A percentile compares a stretch with the other conserved stretches of the same genome.
These are phyloP conservation scores for Fusarium lateritium DNA, from an alignment of 2,329 filamentous ascomycete species.

Conservation along the genomic window DNA sequence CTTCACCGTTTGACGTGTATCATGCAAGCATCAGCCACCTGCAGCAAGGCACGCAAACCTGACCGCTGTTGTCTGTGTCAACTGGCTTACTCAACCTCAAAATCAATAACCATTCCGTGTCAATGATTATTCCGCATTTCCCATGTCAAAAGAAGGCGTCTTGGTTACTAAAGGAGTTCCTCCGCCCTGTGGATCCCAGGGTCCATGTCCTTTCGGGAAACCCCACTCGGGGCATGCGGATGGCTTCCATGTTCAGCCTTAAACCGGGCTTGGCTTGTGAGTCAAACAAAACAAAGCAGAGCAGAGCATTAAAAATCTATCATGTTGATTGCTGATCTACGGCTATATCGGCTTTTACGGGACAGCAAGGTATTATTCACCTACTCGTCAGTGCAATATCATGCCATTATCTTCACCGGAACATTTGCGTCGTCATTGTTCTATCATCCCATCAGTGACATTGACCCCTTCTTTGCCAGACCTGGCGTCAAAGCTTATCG, in stretches of 20 bases:
- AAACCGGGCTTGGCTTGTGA: constrained; percentile 7
- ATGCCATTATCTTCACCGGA: not conserved
- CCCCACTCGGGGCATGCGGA: constrained; percentile 7
- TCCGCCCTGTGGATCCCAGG: constrained; percentile 7
- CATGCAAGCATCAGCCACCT: not conserved
- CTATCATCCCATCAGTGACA: constrained; percentile 7
- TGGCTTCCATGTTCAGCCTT: constrained; percentile 8
- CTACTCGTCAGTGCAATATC: not conserved
- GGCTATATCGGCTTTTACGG: constrained; percentile 13
- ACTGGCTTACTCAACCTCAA: not conserved
- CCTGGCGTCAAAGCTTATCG: constrained; percentile 31
- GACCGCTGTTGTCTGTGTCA: not conserved
- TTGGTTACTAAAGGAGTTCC: not conserved
- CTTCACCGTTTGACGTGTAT: not conserved
- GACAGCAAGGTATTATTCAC: not conserved
- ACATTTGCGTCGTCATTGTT: constrained; percentile 21
- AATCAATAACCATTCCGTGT: not conserved
- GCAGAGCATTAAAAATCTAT: not conserved
- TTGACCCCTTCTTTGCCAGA: not conserved
- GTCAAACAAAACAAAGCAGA: not conserved
- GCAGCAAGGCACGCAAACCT: not conserved
- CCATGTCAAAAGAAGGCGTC: too few species aligned
- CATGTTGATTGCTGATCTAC: not conserved
- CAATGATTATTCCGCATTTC: too few species aligned
- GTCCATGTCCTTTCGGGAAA: not conserved